phyloP scores from a whole-genome alignment of 176 grass and related monocot species.

The Lolium perenne region DNA sequence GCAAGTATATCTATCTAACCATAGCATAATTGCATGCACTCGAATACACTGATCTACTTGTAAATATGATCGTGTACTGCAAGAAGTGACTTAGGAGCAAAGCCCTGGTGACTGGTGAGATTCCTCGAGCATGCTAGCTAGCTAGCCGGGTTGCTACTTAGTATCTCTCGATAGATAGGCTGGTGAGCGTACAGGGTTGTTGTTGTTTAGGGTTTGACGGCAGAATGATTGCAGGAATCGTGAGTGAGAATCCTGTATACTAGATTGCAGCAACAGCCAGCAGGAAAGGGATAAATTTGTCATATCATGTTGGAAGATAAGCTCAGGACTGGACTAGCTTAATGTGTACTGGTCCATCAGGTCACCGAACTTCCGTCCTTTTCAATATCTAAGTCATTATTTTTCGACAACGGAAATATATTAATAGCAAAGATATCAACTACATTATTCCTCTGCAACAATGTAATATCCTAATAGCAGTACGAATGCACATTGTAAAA shows the following conservation, averaged over 20 bases:
- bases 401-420: too few species aligned
- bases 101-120: constrained; percentile 46
- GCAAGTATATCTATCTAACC: not conserved
- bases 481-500: too few species aligned
- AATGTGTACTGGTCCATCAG: constrained; percentile 9
- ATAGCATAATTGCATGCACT: constrained; percentile 38
- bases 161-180: not conserved
- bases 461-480: too few species aligned
- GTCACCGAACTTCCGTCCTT: not conserved
- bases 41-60: not conserved
- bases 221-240: constrained; percentile 32
- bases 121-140: constrained; percentile 29
- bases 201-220: constrained; percentile 29
- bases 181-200: not conserved
- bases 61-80: constrained; percentile 37
- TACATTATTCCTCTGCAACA: too few species aligned
- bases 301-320: constrained; percentile 27
- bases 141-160: constrained; percentile 20
- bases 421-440: too few species aligned
- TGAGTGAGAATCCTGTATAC: constrained; percentile 26
- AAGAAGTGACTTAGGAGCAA: constrained; percentile 63
- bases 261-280: constrained; percentile 39
- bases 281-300: constrained; percentile 4
- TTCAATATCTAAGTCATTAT: not conserved
- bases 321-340: constrained; percentile 30